Conservation (phyloP, 148 eudicot genomes). For the Chenopodium berlandieri region DNA sequence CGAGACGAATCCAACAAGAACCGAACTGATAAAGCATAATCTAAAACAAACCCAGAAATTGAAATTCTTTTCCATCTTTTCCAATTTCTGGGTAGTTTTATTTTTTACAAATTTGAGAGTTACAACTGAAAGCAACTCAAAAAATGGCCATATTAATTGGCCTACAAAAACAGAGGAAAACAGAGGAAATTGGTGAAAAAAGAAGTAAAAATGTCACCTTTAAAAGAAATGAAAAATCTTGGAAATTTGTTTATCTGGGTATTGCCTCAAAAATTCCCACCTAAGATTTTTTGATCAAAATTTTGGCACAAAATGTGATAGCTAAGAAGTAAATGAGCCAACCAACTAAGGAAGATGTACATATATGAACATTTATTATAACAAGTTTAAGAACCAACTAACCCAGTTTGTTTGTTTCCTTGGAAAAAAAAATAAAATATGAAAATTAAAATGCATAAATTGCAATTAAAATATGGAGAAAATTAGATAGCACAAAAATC, state of each 20-base stretch:
- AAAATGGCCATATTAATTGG: conserved; percentile 14
- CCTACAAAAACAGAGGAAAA: conserved; percentile 7
- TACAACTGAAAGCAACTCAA: not conserved
- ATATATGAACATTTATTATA: conserved; percentile 10
- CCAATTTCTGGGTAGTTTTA: not conserved
- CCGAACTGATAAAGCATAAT: conserved; percentile 31
- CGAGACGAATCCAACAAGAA: conserved; percentile 30
- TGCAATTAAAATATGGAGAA: not conserved
- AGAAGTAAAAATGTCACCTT: conserved; percentile 9
- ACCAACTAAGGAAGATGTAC: conserved; percentile 8
- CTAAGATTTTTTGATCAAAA: not conserved
- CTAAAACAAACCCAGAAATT: conserved; percentile 25
- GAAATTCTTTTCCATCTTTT: conserved; percentile 39
- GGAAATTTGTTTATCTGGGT: conserved; percentile 4
- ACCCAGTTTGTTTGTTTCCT: not conserved
- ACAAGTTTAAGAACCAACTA: not conserved
- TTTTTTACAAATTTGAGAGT: not conserved
- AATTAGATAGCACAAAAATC: not conserved
- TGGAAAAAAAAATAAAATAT: not conserved
- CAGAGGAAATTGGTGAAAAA: not conserved
- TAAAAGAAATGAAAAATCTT: not conserved
- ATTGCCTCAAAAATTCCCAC: conserved; percentile 8
- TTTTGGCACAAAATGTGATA: not conserved
- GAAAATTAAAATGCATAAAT: not conserved
- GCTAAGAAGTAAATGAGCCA: conserved; percentile 21